Percentiles rank a stretch among this genome's conserved stretches.
Evolutionary conservation across 139 green algal genomes (phyloP).

Genomic region (Coelastrella sp.): DNA sequence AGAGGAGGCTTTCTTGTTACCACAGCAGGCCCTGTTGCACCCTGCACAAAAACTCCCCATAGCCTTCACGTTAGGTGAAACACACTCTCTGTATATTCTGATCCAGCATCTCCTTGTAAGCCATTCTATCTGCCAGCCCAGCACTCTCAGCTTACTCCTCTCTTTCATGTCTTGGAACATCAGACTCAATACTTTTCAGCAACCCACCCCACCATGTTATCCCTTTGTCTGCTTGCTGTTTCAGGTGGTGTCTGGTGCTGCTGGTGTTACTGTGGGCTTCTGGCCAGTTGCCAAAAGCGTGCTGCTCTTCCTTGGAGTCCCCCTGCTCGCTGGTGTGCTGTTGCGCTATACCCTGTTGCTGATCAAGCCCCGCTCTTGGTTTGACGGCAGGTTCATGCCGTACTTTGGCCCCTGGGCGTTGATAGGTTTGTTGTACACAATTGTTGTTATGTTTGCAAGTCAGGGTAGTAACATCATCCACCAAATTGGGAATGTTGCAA

Average conservation of each 20-base stretch:
- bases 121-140: too few species aligned
- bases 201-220: background rate
- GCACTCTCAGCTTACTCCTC: too few species aligned
- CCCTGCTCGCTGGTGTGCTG: slow-evolving; percentile 49
- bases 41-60: too few species aligned
- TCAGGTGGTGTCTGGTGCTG: slow-evolving; percentile 37
- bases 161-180: too few species aligned
- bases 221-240: background rate
- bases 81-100: too few species aligned
- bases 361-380: slow-evolving; percentile 44
- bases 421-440: slow-evolving; percentile 66
- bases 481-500: slow-evolving; percentile 54
- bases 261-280: slow-evolving; percentile 45
- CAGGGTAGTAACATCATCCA: slow-evolving; percentile 52
- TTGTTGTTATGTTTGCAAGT: slow-evolving; percentile 65
- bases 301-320: slow-evolving; percentile 60
- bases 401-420: slow-evolving; percentile 59
- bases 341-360: slow-evolving; percentile 44
- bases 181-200: too few species aligned
- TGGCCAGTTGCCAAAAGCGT: slow-evolving; percentile 56
- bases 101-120: too few species aligned
- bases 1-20: too few species aligned
- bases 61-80: too few species aligned
- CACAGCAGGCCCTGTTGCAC: too few species aligned
- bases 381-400: slow-evolving; percentile 62